Evolutionary conservation across 176 grass and related monocot species (phyloP).

Genomic region (Carex kokanica): DNA sequence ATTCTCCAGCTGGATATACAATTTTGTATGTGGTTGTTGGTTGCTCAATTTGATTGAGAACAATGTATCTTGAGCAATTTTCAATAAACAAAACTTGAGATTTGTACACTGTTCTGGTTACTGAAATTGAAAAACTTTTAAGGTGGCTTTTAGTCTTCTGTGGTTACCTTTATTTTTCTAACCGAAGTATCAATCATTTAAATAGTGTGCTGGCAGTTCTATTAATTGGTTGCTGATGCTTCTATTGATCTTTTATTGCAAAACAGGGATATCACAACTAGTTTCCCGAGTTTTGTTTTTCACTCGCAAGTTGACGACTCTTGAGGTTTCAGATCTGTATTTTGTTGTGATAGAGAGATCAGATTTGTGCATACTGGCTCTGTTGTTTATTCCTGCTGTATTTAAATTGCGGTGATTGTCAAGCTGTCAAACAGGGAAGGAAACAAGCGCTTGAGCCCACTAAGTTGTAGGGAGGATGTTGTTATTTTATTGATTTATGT

Average conservation of each 20-base stretch:
- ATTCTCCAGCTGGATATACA: background rate
- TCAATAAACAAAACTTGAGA: background rate
- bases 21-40: conserved; percentile 2
- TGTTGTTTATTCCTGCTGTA: background rate
- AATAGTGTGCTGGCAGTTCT: background rate
- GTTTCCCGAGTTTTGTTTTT: conserved; percentile 32
- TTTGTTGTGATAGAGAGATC: background rate
- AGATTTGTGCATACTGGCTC: background rate
- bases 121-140: background rate
- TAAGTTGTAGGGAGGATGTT: background rate
- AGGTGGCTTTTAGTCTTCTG: background rate
- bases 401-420: background rate
- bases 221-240: background rate
- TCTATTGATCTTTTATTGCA: conserved; percentile 1
- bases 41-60: conserved; percentile 2
- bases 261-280: conserved; percentile 32
- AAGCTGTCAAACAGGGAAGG: background rate
- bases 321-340: conserved; percentile 7
- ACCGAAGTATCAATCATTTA: background rate
- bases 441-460: background rate
- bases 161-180: background rate
- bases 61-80: background rate
- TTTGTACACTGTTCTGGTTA: background rate
- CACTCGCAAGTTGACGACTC: conserved; percentile 30
- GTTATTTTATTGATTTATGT: conserved; percentile 12